phyloP scores from a whole-genome alignment of 129 eudicot genomes.

The Arctium minus region DNA sequence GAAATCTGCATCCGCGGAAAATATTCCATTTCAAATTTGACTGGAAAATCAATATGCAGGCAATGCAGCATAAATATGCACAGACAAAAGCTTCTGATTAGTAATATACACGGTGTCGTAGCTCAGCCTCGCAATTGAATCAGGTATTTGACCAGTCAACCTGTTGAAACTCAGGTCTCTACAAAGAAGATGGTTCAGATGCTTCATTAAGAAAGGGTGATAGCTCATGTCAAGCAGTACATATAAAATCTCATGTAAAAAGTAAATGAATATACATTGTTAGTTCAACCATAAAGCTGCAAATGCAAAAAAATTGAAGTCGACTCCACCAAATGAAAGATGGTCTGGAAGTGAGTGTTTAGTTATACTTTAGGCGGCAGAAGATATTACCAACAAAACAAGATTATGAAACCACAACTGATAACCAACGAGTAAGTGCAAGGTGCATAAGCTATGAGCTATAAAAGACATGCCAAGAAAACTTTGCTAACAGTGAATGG shows the following conservation, averaged over 20 bases:
- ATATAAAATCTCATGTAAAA: neutral
- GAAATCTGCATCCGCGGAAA: constrained; percentile 44
- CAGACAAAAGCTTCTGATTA: neutral
- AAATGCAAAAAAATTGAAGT: neutral
- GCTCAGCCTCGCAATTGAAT: constrained; percentile 23
- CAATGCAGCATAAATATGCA: neutral
- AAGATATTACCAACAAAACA: neutral
- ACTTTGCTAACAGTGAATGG: neutral
- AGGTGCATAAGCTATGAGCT: neutral
- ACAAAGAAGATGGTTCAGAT: constrained; percentile 23
- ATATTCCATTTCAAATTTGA: neutral
- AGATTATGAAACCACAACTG: neutral
- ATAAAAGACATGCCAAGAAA: neutral
- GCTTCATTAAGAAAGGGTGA: neutral
- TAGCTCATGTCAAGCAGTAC: neutral
- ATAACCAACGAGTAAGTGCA: neutral
- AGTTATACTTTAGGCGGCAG: neutral
- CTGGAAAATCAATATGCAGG: neutral
- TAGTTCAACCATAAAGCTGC: neutral
- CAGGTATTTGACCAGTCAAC: constrained; percentile 59
- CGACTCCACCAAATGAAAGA: neutral
- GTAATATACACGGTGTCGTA: constrained; percentile 41
- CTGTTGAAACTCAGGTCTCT: constrained; percentile 84
- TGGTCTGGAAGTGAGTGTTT: neutral
- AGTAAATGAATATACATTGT: neutral